phyloP scores from a whole-genome alignment of 2,329 filamentous ascomycete genomes.

The Capronia coronata region DNA sequence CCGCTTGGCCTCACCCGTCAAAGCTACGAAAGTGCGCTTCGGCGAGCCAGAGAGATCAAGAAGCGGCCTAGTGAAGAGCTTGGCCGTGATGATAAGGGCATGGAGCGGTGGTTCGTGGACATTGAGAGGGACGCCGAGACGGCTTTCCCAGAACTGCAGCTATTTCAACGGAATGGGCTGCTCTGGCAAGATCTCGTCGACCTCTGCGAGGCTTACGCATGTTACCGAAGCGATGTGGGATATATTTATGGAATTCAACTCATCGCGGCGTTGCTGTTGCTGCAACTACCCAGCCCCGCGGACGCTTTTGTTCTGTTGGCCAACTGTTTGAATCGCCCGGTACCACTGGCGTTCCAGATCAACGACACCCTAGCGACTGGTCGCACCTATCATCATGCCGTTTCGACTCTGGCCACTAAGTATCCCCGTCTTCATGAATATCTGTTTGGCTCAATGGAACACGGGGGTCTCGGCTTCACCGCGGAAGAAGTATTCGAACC shows the following conservation, averaged over 20 bases:
- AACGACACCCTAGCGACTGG: conserved; percentile 51
- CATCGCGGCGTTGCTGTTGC: conserved; percentile 52
- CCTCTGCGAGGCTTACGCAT: conserved; percentile 56
- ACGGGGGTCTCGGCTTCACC: conserved; percentile 28
- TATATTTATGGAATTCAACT: conserved; percentile 55
- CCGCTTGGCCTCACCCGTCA: conserved; percentile 51
- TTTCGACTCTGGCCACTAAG: conserved; percentile 54
- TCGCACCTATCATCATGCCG: conserved; percentile 51
- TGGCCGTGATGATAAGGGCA: conserved; percentile 39
- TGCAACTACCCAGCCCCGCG: conserved; percentile 48
- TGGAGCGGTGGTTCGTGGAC: conserved; percentile 48
- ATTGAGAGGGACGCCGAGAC: conserved; percentile 49
- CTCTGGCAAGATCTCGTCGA: conserved; percentile 51
- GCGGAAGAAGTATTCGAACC: conserved; percentile 45
- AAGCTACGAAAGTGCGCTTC: conserved; percentile 52
- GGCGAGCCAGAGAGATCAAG: conserved; percentile 48
- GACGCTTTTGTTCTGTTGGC: conserved; percentile 54
- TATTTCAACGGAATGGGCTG: conserved; percentile 51
- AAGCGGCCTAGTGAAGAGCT: conserved; percentile 35
- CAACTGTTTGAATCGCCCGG: conserved; percentile 55
- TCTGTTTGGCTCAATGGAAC: conserved; percentile 36
- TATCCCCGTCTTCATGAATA: conserved; percentile 50
- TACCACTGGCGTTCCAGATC: conserved; percentile 56
- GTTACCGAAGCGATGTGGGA: conserved; percentile 58
- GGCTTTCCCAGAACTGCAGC: conserved; percentile 53